These are phyloP conservation scores for Solanum rostratum DNA, from an alignment of 257 asterid genomes.

Conservation along the genomic window DNA sequence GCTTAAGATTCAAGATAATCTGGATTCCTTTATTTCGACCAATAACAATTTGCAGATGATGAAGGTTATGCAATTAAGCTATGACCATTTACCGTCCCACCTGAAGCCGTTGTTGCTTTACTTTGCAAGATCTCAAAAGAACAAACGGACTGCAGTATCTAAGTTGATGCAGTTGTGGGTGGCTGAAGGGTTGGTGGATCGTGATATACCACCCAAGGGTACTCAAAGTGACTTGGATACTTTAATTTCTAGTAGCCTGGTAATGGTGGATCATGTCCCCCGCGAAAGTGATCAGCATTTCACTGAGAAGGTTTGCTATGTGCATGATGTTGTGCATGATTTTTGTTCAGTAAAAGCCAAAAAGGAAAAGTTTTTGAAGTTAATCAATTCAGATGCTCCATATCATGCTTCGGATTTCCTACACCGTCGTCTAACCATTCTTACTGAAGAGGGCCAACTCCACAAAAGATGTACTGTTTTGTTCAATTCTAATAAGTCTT, in stretches of 20 bases:
- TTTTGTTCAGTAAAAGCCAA: conserved; percentile 6
- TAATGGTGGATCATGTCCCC: neutral
- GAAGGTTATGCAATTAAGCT: conserved; percentile 15
- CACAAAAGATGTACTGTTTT: neutral
- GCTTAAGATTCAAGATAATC: neutral
- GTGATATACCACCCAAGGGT: neutral
- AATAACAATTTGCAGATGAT: neutral
- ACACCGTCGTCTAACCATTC: neutral
- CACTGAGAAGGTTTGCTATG: neutral
- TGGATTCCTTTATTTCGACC: no score
- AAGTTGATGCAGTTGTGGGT: conserved; percentile 11
- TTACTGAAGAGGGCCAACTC: neutral
- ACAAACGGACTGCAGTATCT: neutral
- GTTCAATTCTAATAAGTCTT: neutral
- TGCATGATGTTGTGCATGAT: conserved; percentile 13
- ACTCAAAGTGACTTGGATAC: conserved; percentile 12
- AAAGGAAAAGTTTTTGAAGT: neutral
- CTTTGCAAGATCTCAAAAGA: conserved; percentile 5
- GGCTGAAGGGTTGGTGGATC: conserved; percentile 19
- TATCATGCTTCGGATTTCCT: neutral
- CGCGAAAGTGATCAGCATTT: no score
- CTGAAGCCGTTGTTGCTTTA: conserved; percentile 27
- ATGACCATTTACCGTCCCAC: conserved; percentile 12
- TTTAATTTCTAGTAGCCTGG: conserved; percentile 6
- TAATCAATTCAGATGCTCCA: neutral